Base-by-base conservation (phyloP, 2,329 filamentous ascomycete species). In the Claviceps sp. region DNA sequence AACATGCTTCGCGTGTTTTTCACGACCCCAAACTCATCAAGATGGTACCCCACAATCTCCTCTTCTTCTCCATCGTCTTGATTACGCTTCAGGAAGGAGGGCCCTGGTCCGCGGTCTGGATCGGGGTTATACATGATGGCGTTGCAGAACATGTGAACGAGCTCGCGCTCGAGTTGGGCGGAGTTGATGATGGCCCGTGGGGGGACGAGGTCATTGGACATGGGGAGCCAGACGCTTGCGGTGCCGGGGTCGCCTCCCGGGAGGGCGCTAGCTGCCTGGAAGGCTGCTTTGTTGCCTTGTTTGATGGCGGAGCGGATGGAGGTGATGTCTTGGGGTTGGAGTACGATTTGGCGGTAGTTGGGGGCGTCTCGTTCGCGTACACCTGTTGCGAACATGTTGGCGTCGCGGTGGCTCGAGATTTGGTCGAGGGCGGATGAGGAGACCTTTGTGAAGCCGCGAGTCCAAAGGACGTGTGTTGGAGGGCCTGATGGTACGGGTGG, bases 121-220 rank as follows among this genome's bases (percentile, higher is more conserved):
- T 95, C 88, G 0, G 87, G 83, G 60, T 97, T 97, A 73, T 95
- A 98, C 93, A 98, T 97, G 68, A 96, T 86, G 17, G 93, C 91
- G 62, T 97, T 97, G 58, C 89, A 89, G 66, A 97, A 95, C 87
- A 97, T 96, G 60, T 94, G 87, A 60, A 94, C 88, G 11, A 97
- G 73, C 65, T 97, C 91, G 58, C 89, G 88, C 68, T 97, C 91
- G 16, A 97, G 76, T 65, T 97, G 93, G 1, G 85, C 82, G 49
- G 87, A 90, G 67, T 97, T 97, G 67, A 97, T 87, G 60, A 97
- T 95, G 19, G 84, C 88, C 60, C 83, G 87, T 0, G 93, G 91
- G 2, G 91, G 88, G 2, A 91, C 76, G 26, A 95, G 73, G 53
- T 96, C 88, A 48, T 84, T 78, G 2, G 80, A 85, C 52, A 86